Evolutionary conservation across 1,284 basidiomycete genomes (phyloP).

Genomic region (Quambalaria eucalypti): DNA sequence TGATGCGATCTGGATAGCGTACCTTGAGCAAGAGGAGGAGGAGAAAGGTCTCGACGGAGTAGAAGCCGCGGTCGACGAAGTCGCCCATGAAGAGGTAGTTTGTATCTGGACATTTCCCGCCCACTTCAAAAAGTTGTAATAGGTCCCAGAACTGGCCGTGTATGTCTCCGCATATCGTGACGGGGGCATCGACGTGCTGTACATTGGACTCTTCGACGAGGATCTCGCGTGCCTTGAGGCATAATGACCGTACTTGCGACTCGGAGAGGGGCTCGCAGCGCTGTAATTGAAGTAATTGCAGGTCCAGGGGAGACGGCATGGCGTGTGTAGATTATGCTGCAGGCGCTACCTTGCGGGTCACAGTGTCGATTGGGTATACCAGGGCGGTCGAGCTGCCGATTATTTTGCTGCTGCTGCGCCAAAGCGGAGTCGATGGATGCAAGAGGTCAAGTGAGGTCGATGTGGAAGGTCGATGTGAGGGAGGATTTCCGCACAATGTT

Average conservation of each 20-base stretch:
- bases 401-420: too few species aligned
- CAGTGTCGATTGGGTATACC: too few species aligned
- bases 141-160: constrained; percentile 97
- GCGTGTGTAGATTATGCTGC: too few species aligned
- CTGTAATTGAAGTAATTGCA: constrained; percentile 37
- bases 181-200: constrained; percentile 87
- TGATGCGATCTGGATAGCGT: constrained; percentile 92
- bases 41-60: constrained; percentile 92
- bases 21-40: constrained; percentile 91
- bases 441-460: too few species aligned
- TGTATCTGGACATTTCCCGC: constrained; percentile 87
- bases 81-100: constrained; percentile 92
- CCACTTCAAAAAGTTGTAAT: constrained; percentile 90
- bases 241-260: constrained; percentile 53
- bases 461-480: too few species aligned
- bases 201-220: constrained; percentile 91
- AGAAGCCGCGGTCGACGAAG: constrained; percentile 66
- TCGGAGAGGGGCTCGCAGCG: constrained; percentile 37
- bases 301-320: background rate
- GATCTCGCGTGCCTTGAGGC: constrained; percentile 89
- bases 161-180: constrained; percentile 97
- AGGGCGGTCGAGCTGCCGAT: too few species aligned
- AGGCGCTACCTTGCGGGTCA: too few species aligned
- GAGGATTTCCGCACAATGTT: too few species aligned
- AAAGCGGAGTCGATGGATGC: too few species aligned